Percentiles rank a stretch among this genome's conserved stretches.
Conservation (phyloP, 768 basidiomycete species). For the Lactifluus rugatus region DNA sequence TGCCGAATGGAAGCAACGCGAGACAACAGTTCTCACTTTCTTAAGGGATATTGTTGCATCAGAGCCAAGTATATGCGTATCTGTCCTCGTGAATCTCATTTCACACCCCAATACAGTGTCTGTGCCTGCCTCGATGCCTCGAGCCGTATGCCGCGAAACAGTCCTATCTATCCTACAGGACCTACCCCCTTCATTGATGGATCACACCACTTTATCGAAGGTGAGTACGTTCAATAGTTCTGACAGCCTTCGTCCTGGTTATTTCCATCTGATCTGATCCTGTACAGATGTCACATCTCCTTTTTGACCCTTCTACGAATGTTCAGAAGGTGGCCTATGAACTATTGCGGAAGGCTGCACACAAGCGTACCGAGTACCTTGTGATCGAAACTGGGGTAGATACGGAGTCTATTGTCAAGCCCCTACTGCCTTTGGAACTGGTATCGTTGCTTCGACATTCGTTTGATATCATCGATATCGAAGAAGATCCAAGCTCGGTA, state of each 20-base stretch:
- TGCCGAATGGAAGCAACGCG: constrained; percentile 55
- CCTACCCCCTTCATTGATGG: constrained; percentile 51
- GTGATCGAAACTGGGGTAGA: constrained; percentile 85
- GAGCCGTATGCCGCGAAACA: constrained; percentile 56
- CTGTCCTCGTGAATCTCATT: not conserved
- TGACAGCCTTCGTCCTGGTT: not conserved
- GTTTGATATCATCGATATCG: constrained; percentile 30
- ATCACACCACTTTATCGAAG: constrained; percentile 53
- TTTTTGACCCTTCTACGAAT: constrained; percentile 50
- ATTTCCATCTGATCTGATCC: constrained; percentile 5
- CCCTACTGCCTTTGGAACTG: constrained; percentile 58
- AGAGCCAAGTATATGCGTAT: constrained; percentile 36
- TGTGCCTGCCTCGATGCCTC: constrained; percentile 40
- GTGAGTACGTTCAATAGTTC: constrained; percentile 28
- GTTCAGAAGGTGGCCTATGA: constrained; percentile 75
- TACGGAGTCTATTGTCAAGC: constrained; percentile 42
- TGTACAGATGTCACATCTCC: constrained; percentile 66
- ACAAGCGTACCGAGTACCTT: constrained; percentile 67
- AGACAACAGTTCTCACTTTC: constrained; percentile 41
- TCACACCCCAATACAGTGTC: constrained; percentile 11
- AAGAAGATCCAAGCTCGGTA: constrained; percentile 29
- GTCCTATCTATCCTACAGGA: constrained; percentile 61
- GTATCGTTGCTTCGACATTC: constrained; percentile 48
- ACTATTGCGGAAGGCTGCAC: constrained; percentile 59
- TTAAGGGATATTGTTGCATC: constrained; percentile 52